A percentile compares a stretch with the other conserved stretches of the same genome.
phyloP scores from a whole-genome alignment of 768 basidiomycete genomes.

The Agaricus subrufescens region DNA sequence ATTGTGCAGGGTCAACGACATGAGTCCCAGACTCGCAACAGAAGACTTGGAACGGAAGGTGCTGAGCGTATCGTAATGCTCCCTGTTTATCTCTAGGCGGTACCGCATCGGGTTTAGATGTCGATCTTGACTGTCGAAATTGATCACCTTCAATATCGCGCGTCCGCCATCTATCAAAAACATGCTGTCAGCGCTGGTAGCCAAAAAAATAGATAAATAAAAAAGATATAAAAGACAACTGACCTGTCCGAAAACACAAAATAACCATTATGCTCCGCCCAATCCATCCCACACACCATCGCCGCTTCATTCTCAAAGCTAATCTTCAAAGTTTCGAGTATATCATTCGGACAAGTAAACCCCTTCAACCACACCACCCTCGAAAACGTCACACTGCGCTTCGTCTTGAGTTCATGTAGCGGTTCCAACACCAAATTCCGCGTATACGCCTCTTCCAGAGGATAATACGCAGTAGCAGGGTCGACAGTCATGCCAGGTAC shows the following conservation, averaged over 20 bases:
- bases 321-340: constrained; percentile 91
- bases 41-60: constrained; percentile 97
- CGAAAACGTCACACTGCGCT: constrained; percentile 77
- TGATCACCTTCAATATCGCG: constrained; percentile 98
- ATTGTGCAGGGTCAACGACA: constrained; percentile 91
- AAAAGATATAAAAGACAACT: constrained; percentile 17
- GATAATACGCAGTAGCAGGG: constrained; percentile 87
- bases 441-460: constrained; percentile 90
- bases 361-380: constrained; percentile 98
- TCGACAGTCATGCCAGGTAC: constrained; percentile 92
- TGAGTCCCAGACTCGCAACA: constrained; percentile 99
- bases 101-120: constrained; percentile 83
- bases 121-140: constrained; percentile 94
- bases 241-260: constrained; percentile 98
- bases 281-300: constrained; percentile 99
- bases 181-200: not conserved
- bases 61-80: constrained; percentile 78
- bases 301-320: constrained; percentile 89
- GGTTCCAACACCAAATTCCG: constrained; percentile 93
- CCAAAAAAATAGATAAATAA: not conserved
- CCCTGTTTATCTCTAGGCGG: constrained; percentile 87
- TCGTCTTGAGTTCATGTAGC: constrained; percentile 72
- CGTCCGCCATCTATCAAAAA: constrained; percentile 76
- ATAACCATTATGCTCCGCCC: constrained; percentile 96
- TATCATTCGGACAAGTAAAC: constrained; percentile 98